Evolutionary conservation across 176 grass and related monocot genomes (phyloP).

Genomic region (Triticum turgidum): DNA sequence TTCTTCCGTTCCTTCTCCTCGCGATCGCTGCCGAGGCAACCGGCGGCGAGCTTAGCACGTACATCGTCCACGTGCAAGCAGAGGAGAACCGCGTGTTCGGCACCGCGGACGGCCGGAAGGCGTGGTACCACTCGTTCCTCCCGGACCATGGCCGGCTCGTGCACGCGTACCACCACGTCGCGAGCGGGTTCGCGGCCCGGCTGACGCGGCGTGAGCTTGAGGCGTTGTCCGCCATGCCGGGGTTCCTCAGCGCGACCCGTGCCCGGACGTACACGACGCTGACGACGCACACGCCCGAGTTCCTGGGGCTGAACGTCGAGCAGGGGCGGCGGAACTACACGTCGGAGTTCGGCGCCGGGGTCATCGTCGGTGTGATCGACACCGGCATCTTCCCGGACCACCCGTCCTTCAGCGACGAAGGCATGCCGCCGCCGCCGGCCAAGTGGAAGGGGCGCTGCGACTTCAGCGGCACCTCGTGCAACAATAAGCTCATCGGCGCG

Average conservation of each 20-base stretch:
- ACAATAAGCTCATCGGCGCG: constrained; percentile 30
- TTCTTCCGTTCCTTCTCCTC: constrained; percentile 2
- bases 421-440: constrained; percentile 46
- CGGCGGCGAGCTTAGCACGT: background rate
- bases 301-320: background rate
- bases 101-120: background rate
- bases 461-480: constrained; percentile 32
- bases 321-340: background rate
- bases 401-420: background rate
- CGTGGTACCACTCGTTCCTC: constrained; percentile 32
- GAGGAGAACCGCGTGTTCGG: background rate
- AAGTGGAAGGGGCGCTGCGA: constrained; percentile 62
- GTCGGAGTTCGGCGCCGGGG: background rate
- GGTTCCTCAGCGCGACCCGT: background rate
- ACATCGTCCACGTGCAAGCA: constrained; percentile 34
- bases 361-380: background rate
- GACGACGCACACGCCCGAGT: constrained; percentile 4
- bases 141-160: background rate
- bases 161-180: constrained; percentile 13
- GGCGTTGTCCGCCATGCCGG: background rate
- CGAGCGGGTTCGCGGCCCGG: background rate
- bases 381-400: background rate
- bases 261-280: background rate
- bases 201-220: background rate
- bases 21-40: background rate